These are phyloP conservation scores for Xylaria digitata DNA, from an alignment of 2,329 filamentous ascomycete genomes.

Conservation along the genomic window DNA sequence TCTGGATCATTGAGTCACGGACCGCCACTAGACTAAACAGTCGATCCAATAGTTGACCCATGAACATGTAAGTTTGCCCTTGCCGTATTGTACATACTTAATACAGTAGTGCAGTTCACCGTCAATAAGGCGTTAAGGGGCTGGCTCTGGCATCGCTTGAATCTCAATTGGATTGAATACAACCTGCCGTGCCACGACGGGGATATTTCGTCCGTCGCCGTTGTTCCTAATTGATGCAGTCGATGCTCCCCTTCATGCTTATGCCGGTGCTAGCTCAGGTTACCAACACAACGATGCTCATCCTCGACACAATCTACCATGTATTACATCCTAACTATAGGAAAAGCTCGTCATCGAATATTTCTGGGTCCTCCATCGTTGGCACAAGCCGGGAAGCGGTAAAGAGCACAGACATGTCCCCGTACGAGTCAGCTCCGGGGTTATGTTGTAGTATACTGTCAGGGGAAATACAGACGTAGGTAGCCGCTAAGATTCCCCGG, in stretches of 20 bases:
- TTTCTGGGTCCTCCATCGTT: neutral
- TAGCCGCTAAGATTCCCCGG: neutral
- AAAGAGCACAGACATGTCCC: slow-evolving; percentile 7
- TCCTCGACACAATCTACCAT: neutral
- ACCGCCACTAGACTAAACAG: neutral
- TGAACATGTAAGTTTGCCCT: neutral
- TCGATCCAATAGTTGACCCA: slow-evolving; percentile 24
- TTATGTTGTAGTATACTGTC: neutral
- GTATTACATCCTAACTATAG: neutral
- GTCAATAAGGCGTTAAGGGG: neutral
- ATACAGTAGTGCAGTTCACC: neutral
- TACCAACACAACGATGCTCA: neutral
- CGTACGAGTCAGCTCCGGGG: neutral
- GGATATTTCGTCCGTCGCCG: slow-evolving; percentile 3
- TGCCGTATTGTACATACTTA: slow-evolving; percentile 4
- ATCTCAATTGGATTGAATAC: neutral
- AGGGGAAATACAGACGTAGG: neutral
- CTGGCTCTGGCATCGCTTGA: neutral
- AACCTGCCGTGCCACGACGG: slow-evolving; percentile 11
- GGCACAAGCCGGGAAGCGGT: neutral
- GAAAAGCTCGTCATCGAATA: neutral
- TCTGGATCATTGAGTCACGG: slow-evolving; percentile 40
- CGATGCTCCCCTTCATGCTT: neutral
- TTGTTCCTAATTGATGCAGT: neutral
- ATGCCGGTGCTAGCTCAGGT: neutral